Conservation (phyloP, 208 protist species). For the Trypanosoma avium region DNA sequence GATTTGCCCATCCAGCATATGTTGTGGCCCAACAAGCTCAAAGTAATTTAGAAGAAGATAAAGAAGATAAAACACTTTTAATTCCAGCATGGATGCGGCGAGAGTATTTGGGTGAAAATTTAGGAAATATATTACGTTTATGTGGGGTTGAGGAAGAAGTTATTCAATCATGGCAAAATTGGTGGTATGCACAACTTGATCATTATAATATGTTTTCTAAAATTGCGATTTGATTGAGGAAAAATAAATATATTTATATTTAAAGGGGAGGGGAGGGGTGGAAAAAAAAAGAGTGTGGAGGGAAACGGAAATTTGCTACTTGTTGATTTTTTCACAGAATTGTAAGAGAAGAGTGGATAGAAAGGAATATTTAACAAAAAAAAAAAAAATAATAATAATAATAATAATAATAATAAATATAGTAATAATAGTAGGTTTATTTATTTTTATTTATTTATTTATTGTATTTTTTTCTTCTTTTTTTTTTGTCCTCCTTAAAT, state of each 20-base stretch:
- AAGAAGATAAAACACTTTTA: slow-evolving; percentile 37
- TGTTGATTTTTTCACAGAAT: too few relatives aligned
- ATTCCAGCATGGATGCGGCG: slow-evolving; percentile 88
- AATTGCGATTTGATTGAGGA: slow-evolving; percentile 28
- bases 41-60: slow-evolving; percentile 31
- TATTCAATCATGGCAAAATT: slow-evolving; percentile 36
- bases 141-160: slow-evolving; percentile 47
- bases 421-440: too few relatives aligned
- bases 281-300: background rate
- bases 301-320: background rate
- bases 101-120: slow-evolving; percentile 81
- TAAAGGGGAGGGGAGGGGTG: background rate
- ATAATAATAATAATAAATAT: too few relatives aligned
- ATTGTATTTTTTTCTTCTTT: too few relatives aligned
- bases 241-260: background rate
- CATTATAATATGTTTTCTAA: slow-evolving; percentile 89
- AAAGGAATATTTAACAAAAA: background rate
- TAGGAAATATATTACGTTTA: slow-evolving; percentile 48
- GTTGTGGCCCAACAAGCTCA: slow-evolving; percentile 56
- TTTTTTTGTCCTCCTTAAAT: too few relatives aligned
- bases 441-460: too few relatives aligned
- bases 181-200: slow-evolving; percentile 67
- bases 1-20: slow-evolving; percentile 72
- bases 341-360: background rate
- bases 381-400: too few relatives aligned